Evolutionary conservation across 805 yeast genomes (phyloP), one percentile per base, ranked within the genome.

Genomic region (Starmerella stigmatis): DNA sequence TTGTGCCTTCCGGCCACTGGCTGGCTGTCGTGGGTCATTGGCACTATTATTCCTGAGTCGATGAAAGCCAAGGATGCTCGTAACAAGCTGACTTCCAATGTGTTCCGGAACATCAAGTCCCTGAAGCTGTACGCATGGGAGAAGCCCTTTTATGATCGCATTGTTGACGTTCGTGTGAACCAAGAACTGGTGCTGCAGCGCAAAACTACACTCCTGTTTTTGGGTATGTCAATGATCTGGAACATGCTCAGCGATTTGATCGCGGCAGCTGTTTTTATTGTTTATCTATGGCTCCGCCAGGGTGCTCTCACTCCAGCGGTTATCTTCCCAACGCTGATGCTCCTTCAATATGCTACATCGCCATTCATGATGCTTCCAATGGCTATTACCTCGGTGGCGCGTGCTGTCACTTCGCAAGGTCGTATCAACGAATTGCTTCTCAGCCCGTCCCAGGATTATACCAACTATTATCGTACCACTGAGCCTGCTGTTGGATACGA

Each of bases 51-150:
- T 62, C 83, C 81, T 57, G 62, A 70, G 8, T 94, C 85, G 62
- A 86, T 88, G 97, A 71, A 71, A 47, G 73, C 74, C 58, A 88
- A 89, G 60, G 99, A 92, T 65, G 83, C 80, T 60, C 78, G 99
- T 68, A 83, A 94, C 16, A 78, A 94, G 54, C 69, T 86, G 31
- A 80, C 85, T 45, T 77, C 84, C 48, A 96, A 88, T 62, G 86
- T 86, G 44, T 71, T 88, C 61, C 81, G 84, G 61, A 86, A 85
- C 60, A 85, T 88, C 61, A 88, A 86, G 64, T 85, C 96, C 5
- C 70, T 92, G 60, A 92, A 92, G 62, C 72, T 94, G 36, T 94
- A 94, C 58, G 94, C 94, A 2, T 92, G 99, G 99, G 99, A 92
- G 65, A 66, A 61, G 27, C 94, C 97, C 2, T 86, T 84, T 61